phyloP scores from a whole-genome alignment of 2,329 filamentous ascomycete genomes.

The Aspergillus eucalypticola region DNA sequence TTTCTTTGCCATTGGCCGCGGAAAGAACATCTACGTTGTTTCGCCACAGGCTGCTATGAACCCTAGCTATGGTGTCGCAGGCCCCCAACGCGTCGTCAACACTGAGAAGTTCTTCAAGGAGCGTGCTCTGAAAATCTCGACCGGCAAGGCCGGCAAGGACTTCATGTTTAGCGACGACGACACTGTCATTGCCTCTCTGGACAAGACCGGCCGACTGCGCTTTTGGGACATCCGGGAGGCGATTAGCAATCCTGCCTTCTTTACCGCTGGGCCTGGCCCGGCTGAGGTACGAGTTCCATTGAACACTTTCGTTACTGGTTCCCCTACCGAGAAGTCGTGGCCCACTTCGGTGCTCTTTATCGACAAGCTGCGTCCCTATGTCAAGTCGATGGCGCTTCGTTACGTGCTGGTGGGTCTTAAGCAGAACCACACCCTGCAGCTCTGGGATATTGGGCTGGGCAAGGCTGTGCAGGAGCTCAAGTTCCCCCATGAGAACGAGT shows the following conservation, averaged over 20 bases:
- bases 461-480: constrained; percentile 98
- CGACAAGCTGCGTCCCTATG: constrained; percentile 91
- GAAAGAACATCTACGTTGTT: constrained; percentile 93
- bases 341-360: constrained; percentile 94
- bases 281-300: constrained; percentile 83
- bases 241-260: constrained; percentile 51
- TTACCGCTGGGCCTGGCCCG: constrained; percentile 47
- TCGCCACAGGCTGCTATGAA: constrained; percentile 59
- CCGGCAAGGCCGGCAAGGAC: constrained; percentile 96
- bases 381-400: constrained; percentile 82
- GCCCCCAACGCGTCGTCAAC: constrained; percentile 65
- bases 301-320: constrained; percentile 81
- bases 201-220: constrained; percentile 93
- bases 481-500: constrained; percentile 92
- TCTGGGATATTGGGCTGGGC: constrained; percentile 94
- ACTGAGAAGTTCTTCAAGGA: constrained; percentile 85
- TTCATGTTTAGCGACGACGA: constrained; percentile 98
- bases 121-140: constrained; percentile 88
- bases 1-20: constrained; percentile 91
- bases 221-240: constrained; percentile 96
- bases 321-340: constrained; percentile 90
- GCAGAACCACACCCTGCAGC: constrained; percentile 96
- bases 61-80: constrained; percentile 51
- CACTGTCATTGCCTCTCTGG: constrained; percentile 87
- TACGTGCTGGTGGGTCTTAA: constrained; percentile 98